phyloP scores from a whole-genome alignment of 2,329 filamentous ascomycete species.

The Ustulina deusta region DNA sequence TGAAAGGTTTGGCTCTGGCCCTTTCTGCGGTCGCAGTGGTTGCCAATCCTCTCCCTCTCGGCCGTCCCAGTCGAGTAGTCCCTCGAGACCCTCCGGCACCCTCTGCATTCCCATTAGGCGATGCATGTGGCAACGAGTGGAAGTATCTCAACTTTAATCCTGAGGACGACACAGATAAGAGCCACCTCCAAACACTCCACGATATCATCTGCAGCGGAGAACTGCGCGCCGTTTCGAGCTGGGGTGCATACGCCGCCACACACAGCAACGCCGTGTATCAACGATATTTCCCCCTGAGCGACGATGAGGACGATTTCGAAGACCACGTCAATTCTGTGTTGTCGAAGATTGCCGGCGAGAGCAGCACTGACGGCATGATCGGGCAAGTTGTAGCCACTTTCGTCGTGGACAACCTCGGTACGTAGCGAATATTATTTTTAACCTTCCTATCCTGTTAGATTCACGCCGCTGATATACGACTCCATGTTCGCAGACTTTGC shows the following conservation, averaged over 20 bases:
- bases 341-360: slow-evolving; percentile 12
- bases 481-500: neutral
- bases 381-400: slow-evolving; percentile 10
- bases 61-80: neutral
- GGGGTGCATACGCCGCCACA: neutral
- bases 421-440: neutral
- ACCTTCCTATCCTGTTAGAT: neutral
- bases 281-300: slow-evolving; percentile 12
- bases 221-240: slow-evolving; percentile 1
- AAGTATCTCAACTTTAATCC: slow-evolving; percentile 11
- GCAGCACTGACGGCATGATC: neutral
- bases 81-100: neutral
- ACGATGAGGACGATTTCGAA: slow-evolving; percentile 11
- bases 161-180: slow-evolving; percentile 1
- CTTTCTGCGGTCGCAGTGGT: neutral
- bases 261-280: slow-evolving; percentile 2
- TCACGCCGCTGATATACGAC: neutral
- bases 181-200: slow-evolving; percentile 12
- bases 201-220: slow-evolving; percentile 19
- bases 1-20: slow-evolving; percentile 3
- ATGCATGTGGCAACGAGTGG: slow-evolving; percentile 19
- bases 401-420: slow-evolving; percentile 18
- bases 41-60: neutral
- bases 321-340: slow-evolving; percentile 16
- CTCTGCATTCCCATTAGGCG: slow-evolving; percentile 16